phyloP scores from a whole-genome alignment of 2,329 filamentous ascomycete species.

The Rhexocercosporidium sp. region DNA sequence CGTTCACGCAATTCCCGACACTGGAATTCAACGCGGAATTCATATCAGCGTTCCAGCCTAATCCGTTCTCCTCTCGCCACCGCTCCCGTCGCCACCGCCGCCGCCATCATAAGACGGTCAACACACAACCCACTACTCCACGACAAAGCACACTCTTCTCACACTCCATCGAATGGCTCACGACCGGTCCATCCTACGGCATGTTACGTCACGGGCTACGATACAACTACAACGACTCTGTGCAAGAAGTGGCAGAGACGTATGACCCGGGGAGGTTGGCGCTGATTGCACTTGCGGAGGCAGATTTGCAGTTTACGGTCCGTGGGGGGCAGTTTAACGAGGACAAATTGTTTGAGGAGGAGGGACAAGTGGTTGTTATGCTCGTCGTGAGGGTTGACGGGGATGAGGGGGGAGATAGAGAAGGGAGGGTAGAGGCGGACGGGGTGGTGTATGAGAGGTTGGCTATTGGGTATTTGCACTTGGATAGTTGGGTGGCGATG shows the following conservation, averaged over 20 bases:
- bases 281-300: background rate
- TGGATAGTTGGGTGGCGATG: background rate
- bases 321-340: slow-evolving; percentile 2
- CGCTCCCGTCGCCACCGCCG: background rate
- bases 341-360: background rate
- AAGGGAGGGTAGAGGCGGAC: background rate
- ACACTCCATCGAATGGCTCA: background rate
- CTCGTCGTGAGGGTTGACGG: background rate
- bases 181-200: background rate
- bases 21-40: background rate
- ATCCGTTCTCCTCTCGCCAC: background rate
- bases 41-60: background rate
- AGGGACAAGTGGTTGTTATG: background rate
- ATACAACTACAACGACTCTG: background rate
- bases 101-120: background rate
- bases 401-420: background rate
- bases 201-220: background rate
- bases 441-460: background rate
- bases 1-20: background rate
- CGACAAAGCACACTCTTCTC: background rate
- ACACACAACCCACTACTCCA: background rate
- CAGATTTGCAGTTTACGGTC: background rate
- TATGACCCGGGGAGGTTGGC: background rate
- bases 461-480: background rate
- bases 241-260: background rate